Conservation (phyloP, 441 rosid genomes). For the Croton laevigatus region DNA sequence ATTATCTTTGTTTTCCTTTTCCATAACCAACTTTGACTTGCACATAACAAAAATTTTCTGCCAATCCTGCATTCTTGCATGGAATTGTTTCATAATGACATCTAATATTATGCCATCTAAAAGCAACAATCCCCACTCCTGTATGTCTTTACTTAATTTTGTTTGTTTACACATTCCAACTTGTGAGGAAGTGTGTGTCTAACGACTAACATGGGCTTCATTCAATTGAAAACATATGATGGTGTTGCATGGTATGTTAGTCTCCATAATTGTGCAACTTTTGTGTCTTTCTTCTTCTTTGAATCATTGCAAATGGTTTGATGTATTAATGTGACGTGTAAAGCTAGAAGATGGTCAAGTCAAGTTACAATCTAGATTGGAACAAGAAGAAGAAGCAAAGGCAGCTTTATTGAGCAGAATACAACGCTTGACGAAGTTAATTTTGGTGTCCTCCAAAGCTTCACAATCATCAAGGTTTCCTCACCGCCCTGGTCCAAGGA, state of each 20-base stretch:
- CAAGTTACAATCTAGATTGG: constrained; percentile 88
- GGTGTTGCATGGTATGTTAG: neutral
- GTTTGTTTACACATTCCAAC: neutral
- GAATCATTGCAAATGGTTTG: constrained; percentile 15
- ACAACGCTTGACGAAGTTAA: constrained; percentile 88
- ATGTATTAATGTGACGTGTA: constrained; percentile 34
- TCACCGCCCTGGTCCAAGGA: constrained; percentile 67
- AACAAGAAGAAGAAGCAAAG: constrained; percentile 97
- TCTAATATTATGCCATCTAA: neutral
- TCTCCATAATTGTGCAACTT: neutral
- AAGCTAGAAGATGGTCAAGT: constrained; percentile 99
- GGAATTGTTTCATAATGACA: neutral
- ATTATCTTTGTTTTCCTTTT: too few species aligned
- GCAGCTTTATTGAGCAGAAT: constrained; percentile 95
- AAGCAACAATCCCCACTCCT: neutral
- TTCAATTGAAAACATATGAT: constrained; percentile 12
- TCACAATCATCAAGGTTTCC: constrained; percentile 75
- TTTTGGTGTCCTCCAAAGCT: constrained; percentile 87
- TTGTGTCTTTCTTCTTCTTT: constrained; percentile 6
- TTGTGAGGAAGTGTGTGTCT: neutral
- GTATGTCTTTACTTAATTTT: neutral
- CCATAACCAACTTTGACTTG: too few species aligned
- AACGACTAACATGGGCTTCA: neutral
- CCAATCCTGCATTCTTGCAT: neutral
- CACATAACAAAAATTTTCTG: neutral